Evolutionary conservation across 768 basidiomycete species (phyloP), one percentile per base, ranked within the genome.

Genomic region (Serendipita sp.): DNA sequence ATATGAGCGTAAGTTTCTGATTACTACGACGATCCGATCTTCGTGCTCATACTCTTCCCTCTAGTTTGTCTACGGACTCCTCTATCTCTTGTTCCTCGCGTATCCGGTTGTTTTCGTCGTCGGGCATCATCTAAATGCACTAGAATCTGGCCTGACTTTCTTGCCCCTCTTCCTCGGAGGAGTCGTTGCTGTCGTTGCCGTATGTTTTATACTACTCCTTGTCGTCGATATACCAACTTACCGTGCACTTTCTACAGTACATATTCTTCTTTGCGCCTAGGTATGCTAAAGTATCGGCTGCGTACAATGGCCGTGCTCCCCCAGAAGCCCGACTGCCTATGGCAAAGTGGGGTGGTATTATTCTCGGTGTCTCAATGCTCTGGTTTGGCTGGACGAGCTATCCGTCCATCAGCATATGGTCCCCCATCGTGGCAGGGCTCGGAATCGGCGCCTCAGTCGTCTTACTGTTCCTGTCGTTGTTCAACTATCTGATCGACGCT

Each of bases 321-420:
- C 73, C 74, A 3, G 74, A 76, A 66, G 71, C 69, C 30, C 71
- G 75, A 30, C 69, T 76, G 7, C 70, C 74, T 51, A 67, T 75
- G 18, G 72, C 71, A 34, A 68, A 73, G 38, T 63, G 73, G 58
- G 73, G 73, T 15, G 72, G 73, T 10, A 73, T 73, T 67, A 60
- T 71, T 41, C 66, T 76, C 8, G 70, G 71, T 15, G 71, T 75
- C 65, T 69, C 72, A 63, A 72, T 76, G 72, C 74, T 76, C 69
- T 75, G 74, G 74, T 76, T 76, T 46, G 75, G 74, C 10, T 76
- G 74, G 75, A 75, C 75, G 18, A 72, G 72, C 51, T 75, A 73
- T 65, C 65, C 68, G n/a, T 69, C 3, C 45, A 56, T 68, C 47
- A 53, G 11, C 45, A 37, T 53, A 38, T 68, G 66, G 70, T 66